These are phyloP conservation scores for Orbilia blumenaviensis DNA, from an alignment of 2,329 filamentous ascomycete species.

Conservation along the genomic window DNA sequence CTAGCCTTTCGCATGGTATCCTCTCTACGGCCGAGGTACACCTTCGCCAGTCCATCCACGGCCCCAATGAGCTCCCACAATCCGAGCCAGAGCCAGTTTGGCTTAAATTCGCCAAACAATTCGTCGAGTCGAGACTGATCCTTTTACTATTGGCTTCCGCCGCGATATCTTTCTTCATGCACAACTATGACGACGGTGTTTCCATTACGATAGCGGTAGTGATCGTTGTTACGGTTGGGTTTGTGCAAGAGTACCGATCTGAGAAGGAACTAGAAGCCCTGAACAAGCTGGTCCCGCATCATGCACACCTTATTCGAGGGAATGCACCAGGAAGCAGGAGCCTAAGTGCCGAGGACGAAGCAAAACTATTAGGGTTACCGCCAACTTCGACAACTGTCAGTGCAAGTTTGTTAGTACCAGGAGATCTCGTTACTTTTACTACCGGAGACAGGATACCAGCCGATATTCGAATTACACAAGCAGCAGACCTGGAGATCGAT, in stretches of 20 bases:
- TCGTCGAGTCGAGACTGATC: constrained; percentile 88
- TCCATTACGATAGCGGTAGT: constrained; percentile 96
- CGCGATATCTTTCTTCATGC: constrained; percentile 84
- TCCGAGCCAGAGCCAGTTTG: constrained; percentile 93
- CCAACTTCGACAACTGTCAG: constrained; percentile 82
- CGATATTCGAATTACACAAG: constrained; percentile 91
- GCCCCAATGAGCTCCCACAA: constrained; percentile 92
- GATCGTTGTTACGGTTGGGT: constrained; percentile 94
- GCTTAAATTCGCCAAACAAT: constrained; percentile 94
- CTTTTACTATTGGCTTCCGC: constrained; percentile 89
- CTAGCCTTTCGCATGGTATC: constrained; percentile 84
- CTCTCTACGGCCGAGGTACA: constrained; percentile 78
- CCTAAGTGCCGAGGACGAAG: constrained; percentile 54
- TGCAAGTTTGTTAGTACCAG: constrained; percentile 85
- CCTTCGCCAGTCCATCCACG: constrained; percentile 79
- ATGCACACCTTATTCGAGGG: constrained; percentile 88
- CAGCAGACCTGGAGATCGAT: constrained; percentile 89
- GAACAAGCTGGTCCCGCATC: constrained; percentile 91
- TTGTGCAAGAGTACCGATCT: constrained; percentile 95
- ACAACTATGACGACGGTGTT: constrained; percentile 92
- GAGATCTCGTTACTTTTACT: constrained; percentile 91
- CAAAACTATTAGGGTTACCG: constrained; percentile 31
- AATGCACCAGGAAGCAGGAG: constrained; percentile 62
- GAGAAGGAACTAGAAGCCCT: constrained; percentile 97
- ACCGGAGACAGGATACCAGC: constrained; percentile 96